phyloP scores from a whole-genome alignment of 768 basidiomycete genomes.

The Tulasnella sp. region DNA sequence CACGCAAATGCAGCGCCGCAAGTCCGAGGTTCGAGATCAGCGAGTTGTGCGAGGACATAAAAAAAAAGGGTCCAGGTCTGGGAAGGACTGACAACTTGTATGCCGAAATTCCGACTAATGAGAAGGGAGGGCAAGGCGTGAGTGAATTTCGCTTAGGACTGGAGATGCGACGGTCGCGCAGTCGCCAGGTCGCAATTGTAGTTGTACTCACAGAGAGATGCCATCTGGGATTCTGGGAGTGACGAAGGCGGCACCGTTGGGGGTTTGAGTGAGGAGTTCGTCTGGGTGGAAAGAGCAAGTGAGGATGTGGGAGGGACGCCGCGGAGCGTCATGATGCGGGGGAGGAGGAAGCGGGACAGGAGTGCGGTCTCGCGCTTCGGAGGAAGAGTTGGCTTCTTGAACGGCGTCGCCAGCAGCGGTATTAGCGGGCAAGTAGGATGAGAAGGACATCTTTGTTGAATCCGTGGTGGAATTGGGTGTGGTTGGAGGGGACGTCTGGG shows the following conservation, averaged over 20 bases:
- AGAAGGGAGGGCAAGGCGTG: neutral
- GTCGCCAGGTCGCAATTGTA: neutral
- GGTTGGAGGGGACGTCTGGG: slow-evolving; percentile 30
- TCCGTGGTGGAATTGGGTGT: slow-evolving; percentile 30
- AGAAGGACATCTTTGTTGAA: slow-evolving; percentile 32
- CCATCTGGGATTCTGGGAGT: slow-evolving; percentile 73
- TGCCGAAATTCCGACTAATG: slow-evolving; percentile 68
- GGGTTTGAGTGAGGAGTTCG: slow-evolving; percentile 38
- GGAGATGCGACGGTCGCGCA: neutral
- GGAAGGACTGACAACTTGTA: slow-evolving; percentile 64
- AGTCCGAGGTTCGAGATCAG: neutral
- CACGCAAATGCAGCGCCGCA: neutral
- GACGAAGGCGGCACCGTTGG: slow-evolving; percentile 56
- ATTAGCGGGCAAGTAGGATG: slow-evolving; percentile 20
- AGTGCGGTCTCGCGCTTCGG: slow-evolving; percentile 22
- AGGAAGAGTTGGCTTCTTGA: neutral
- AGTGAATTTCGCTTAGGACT: slow-evolving; percentile 2
- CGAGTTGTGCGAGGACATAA: neutral
- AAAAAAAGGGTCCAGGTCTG: neutral
- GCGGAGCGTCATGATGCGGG: neutral
- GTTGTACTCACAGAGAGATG: slow-evolving; percentile 30
- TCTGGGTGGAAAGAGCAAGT: slow-evolving; percentile 35
- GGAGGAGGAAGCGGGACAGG: slow-evolving; percentile 20
- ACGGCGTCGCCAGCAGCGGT: neutral
- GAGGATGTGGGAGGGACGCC: slow-evolving; percentile 28